Base-by-base conservation (phyloP, 768 basidiomycete species). In the Suillus cothurnatus region DNA sequence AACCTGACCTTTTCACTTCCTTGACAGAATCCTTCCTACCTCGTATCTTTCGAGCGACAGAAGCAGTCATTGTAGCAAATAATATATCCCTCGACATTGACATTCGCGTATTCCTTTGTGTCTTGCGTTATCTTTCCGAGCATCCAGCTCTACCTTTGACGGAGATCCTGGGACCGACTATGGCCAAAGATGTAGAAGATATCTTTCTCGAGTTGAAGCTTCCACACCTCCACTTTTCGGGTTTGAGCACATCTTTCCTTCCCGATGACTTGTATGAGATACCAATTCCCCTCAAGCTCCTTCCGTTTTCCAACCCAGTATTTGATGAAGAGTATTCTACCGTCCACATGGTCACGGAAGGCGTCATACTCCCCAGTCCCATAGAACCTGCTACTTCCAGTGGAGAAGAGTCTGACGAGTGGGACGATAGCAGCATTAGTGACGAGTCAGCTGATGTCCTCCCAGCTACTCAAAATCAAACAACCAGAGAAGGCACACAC, bases 301-400 rank as follows among this genome's bases (percentile, higher is more conserved):
- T 83, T 58, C 77, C 79, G 2, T 84, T 84, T 57, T 71, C 72
- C 38, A 80, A 82, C 68, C 70, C 74, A 2, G 70, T 85, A 26
- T 81, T 86, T 32, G 79, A 82, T 55, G 72, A 78, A 2, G 75
- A 78, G 61, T 77, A 86, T 32, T 73, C 76, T 1, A 65, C 72
- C 15, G 72, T 85, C 14, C 73, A 74, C 34, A 65, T 78, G 26
- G 39, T 34, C 11, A 41, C 49, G 5, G 50, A 50, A 6, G 32
- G 9, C 11, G 15, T 38, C 23, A 9, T 23, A 38, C 23, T 4
- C 36, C 8, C 23, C 7, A 9, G 6, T 15, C 64, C 69, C 4
- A 65, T 72, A 31, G 69, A 66, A 4, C 21, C 6, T 26, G 36
- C 36, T 12, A 2, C 23, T 9, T 57, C 56, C 15, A 23, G 34